Conservation (phyloP, 2,329 filamentous ascomycete genomes). For the Fusarium sp. region DNA sequence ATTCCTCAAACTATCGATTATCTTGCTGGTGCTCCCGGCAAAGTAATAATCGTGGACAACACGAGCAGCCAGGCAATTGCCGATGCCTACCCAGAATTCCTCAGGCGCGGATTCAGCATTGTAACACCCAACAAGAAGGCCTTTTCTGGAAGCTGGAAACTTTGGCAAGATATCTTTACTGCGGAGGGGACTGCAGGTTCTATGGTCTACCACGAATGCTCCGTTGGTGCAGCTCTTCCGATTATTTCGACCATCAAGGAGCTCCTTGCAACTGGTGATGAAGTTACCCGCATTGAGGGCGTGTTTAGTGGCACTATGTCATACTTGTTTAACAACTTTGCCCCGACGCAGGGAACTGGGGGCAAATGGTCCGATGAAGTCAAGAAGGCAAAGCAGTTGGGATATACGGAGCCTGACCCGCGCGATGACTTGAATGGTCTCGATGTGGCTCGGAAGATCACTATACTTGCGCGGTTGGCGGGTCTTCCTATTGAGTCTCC, state of each 20-base stretch:
- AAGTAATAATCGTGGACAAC: constrained; percentile 92
- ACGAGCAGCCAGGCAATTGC: constrained; percentile 92
- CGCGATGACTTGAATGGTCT: constrained; percentile 90
- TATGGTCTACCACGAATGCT: constrained; percentile 94
- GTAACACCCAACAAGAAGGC: constrained; percentile 99
- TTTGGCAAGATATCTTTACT: constrained; percentile 91
- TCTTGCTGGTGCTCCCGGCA: constrained; percentile 82
- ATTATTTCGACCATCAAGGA: constrained; percentile 95
- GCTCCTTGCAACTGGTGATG: constrained; percentile 93
- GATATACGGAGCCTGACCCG: constrained; percentile 92
- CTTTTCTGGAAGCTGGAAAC: constrained; percentile 84
- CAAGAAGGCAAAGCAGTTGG: constrained; percentile 90
- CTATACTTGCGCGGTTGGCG: constrained; percentile 91
- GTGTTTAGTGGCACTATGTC: constrained; percentile 99
- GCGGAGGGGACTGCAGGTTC: constrained; percentile 80
- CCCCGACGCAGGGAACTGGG: constrained; percentile 80
- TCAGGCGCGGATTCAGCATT: constrained; percentile 87
- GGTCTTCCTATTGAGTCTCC: constrained; percentile 87
- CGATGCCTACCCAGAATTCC: constrained; percentile 84
- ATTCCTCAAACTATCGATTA: constrained; percentile 80
- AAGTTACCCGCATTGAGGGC: constrained; percentile 93
- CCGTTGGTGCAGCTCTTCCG: constrained; percentile 92
- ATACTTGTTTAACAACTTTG: constrained; percentile 98
- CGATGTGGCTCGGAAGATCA: constrained; percentile 95
- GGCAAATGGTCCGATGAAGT: constrained; percentile 94